These are phyloP conservation scores for Plasmodium billcollinsi DNA, from an alignment of 169 alveolate species.

Conservation along the genomic window DNA sequence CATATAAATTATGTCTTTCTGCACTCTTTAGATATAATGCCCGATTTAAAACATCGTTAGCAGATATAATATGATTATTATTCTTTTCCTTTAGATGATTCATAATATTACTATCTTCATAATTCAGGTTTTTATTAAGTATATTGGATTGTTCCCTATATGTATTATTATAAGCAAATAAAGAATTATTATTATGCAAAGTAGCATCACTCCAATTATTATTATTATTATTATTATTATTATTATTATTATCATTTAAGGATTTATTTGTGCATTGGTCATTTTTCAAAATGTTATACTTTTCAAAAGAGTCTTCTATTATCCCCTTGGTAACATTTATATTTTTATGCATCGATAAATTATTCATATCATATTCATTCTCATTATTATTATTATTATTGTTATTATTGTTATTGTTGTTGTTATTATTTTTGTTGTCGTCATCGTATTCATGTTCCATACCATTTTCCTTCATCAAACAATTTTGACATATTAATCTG, in stretches of 20 bases:
- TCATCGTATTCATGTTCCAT: background rate
- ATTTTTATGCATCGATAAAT: background rate
- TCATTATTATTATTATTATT: background rate
- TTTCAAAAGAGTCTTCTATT: background rate
- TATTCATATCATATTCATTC: background rate
- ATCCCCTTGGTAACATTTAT: background rate
- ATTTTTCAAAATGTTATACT: no score
- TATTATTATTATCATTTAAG: background rate
- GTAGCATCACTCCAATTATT: background rate
- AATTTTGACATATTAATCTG: background rate
- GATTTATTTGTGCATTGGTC: background rate
- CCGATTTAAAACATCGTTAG: no score
- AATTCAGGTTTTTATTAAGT: no score
- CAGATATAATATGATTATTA: no score
- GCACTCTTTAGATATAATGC: background rate
- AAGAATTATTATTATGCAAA: background rate
- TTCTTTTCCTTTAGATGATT: no score
- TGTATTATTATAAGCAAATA: no score
- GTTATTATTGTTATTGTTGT: background rate
- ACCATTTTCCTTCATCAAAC: background rate
- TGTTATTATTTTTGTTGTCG: background rate
- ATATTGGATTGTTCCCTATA: no score
- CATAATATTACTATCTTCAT: no score
- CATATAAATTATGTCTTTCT: background rate
- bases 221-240: background rate